phyloP scores from a whole-genome alignment of 441 rosid species.

The Macaranga tanarius region DNA sequence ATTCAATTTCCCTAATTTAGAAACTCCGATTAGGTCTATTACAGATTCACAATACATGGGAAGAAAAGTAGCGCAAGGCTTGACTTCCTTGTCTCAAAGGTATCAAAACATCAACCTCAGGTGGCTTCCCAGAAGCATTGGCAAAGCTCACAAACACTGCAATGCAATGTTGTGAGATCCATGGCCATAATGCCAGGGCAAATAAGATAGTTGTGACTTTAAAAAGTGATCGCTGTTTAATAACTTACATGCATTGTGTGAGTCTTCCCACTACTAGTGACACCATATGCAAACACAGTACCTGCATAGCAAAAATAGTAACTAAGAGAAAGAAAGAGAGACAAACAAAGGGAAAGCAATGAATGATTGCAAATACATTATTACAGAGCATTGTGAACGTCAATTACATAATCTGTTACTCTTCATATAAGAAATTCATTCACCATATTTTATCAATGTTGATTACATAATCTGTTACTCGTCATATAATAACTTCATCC shows the following conservation, averaged over 20 bases:
- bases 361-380: neutral
- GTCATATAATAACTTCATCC: neutral
- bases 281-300: slow-evolving; percentile 89
- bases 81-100: neutral
- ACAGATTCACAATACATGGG: neutral
- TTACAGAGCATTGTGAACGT: neutral
- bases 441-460: neutral
- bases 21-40: neutral
- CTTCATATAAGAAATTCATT: neutral
- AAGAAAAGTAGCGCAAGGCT: neutral
- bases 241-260: slow-evolving; percentile 87
- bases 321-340: neutral
- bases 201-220: neutral
- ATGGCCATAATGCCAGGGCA: neutral
- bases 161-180: neutral
- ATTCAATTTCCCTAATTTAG: neutral
- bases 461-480: neutral
- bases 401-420: neutral
- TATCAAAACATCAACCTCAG: neutral
- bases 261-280: slow-evolving; percentile 84
- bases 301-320: slow-evolving; percentile 41
- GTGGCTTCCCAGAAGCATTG: neutral
- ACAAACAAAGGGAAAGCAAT: neutral
- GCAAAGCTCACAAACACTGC: neutral
- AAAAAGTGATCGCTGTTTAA: slow-evolving; percentile 10